phyloP scores from a whole-genome alignment of 148 eudicot species.

The Amaranthus palmeri region DNA sequence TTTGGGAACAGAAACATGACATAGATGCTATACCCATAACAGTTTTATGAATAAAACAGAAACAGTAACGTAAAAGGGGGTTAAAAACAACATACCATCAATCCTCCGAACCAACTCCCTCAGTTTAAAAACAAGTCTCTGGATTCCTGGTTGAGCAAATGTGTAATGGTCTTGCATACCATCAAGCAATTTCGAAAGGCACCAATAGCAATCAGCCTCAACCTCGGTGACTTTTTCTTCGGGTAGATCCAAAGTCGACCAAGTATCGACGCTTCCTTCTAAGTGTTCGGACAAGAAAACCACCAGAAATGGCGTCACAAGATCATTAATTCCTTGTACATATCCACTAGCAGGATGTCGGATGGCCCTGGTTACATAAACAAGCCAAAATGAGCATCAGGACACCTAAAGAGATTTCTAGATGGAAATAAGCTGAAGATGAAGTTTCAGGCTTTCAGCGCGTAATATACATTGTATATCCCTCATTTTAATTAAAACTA shows the following conservation, averaged over 20 bases:
- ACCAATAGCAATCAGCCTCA: slow-evolving; percentile 98
- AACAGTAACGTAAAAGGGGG: background rate
- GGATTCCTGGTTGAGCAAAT: slow-evolving; percentile 99
- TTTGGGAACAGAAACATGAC: too few relatives aligned
- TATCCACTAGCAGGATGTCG: slow-evolving; percentile 99
- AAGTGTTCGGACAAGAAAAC: slow-evolving; percentile 89
- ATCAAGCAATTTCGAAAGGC: slow-evolving; percentile 85
- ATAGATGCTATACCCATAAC: too few relatives aligned
- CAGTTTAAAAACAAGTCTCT: slow-evolving; percentile 89
- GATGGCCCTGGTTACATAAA: slow-evolving; percentile 69
- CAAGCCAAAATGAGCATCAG: slow-evolving; percentile 2
- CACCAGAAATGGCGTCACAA: slow-evolving; percentile 86
- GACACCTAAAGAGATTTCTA: background rate
- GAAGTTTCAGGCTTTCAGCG: too few relatives aligned
- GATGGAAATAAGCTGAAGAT: background rate
- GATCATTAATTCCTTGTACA: slow-evolving; percentile 98
- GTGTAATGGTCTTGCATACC: slow-evolving; percentile 99
- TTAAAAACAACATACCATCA: slow-evolving; percentile 51
- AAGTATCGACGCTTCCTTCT: slow-evolving; percentile 63
- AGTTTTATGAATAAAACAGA: background rate
- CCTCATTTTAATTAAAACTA: background rate
- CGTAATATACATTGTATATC: background rate
- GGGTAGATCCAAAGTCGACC: slow-evolving; percentile 60
- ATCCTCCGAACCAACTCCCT: slow-evolving; percentile 90
- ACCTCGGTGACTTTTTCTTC: slow-evolving; percentile 55